phyloP scores from a whole-genome alignment of 129 eudicot genomes.

The Chrysanthemum seticuspe region DNA sequence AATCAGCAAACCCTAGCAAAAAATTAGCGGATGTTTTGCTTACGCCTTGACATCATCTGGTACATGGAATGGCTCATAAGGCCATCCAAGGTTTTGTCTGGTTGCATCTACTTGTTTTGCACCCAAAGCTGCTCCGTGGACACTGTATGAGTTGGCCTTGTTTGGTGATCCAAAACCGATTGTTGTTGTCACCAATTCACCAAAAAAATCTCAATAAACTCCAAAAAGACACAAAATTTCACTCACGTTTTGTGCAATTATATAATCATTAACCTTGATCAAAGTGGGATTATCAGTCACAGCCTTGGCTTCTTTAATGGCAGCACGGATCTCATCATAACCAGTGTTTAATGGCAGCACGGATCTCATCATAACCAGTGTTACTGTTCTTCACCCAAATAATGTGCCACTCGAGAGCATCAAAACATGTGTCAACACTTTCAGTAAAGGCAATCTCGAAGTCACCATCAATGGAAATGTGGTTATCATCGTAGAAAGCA shows the following conservation, averaged over 20 bases:
- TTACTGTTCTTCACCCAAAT: conserved; percentile 98
- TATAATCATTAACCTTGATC: conserved; percentile 60
- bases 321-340: neutral
- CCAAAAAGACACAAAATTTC: neutral
- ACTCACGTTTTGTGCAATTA: neutral
- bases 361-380: conserved; percentile 90
- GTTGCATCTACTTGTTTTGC: conserved; percentile 98
- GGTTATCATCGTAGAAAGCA: conserved; percentile 95
- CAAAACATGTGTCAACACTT: conserved; percentile 74
- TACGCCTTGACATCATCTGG: conserved; percentile 92
- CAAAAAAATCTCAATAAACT: neutral
- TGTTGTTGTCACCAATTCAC: conserved; percentile 71
- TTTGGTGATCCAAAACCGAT: conserved; percentile 95
- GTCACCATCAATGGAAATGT: conserved; percentile 95
- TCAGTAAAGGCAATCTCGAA: conserved; percentile 92
- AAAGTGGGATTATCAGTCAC: conserved; percentile 89
- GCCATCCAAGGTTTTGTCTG: conserved; percentile 89
- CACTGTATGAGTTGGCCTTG: conserved; percentile 95
- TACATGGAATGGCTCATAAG: conserved; percentile 97
- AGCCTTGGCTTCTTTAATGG: conserved; percentile 13
- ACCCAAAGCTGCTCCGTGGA: conserved; percentile 90
- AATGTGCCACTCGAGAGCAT: conserved; percentile 95
- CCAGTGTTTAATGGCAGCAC: conserved; percentile 95
- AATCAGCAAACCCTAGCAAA: too few species aligned
- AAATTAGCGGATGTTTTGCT: conserved; percentile 9